Base-by-base conservation (phyloP, 2,329 filamentous ascomycete species). In the Orbilia oligospora region DNA sequence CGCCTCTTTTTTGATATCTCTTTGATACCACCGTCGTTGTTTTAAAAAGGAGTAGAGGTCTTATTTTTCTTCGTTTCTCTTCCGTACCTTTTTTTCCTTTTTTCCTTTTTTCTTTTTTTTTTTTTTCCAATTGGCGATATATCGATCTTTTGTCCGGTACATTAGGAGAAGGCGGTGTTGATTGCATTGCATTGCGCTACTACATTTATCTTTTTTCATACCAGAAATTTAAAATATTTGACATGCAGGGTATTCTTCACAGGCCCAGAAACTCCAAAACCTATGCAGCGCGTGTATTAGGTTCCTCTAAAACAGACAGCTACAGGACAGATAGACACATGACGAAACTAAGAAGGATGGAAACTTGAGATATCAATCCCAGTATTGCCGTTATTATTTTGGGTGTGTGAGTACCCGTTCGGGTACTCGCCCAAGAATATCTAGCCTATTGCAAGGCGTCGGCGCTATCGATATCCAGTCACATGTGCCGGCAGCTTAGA, bases 21-120 rank as follows among this genome's bases (percentile, higher is more conserved):
- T 24, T 53, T 51, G 49, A 70, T 76, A 66, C 72, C 72, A 69
- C 48, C 46, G 20, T 51, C 12, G 36, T 61, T 44, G 48, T 53
- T 58, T 70, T 70, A 46, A 67, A n/a, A 72, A 73, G 70, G 70
- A 73, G 61, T 73, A 67, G 70, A 67, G 63, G 70, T 46, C 18
- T 38, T n/a, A n/a, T n/a, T n/a, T n/a, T n/a, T n/a, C n/a, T n/a
- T n/a, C n/a, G n/a, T n/a, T n/a, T n/a, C n/a, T n/a, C n/a, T n/a
- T n/a, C n/a, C n/a, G n/a, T n/a, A n/a, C n/a, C n/a, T n/a, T n/a
- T n/a, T n/a, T n/a, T 48, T 30, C 53, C 27, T 66, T 70, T 16
- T 46, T 9, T 27, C 36, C 63, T 41, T 41, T 64, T 70, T 38
- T 46, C 22, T 68, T 18, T 46, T 36, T 38, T 51, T 18, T 18